These are phyloP conservation scores for Lathyrus aphaca DNA, from an alignment of 306 rosid species.

Conservation along the genomic window DNA sequence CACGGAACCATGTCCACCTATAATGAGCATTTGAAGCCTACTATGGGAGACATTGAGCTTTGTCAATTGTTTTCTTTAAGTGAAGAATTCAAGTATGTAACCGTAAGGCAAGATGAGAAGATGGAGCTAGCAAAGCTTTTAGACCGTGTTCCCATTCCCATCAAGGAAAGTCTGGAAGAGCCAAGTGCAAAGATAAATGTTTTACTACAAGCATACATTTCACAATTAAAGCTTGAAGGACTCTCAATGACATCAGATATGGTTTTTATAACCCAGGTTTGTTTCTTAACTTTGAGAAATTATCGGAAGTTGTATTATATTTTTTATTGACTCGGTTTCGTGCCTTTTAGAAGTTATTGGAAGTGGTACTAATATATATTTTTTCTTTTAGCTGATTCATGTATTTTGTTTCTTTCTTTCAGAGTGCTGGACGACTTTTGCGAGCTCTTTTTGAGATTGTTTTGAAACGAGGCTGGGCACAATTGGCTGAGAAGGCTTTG, in stretches of 20 bases:
- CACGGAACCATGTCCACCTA: constrained; percentile 93
- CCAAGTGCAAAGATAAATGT: constrained; percentile 97
- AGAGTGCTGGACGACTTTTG: constrained; percentile 96
- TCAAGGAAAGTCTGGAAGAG: constrained; percentile 97
- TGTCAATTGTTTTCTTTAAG: constrained; percentile 90
- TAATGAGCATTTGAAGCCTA: constrained; percentile 94
- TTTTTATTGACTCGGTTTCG: too few relatives aligned
- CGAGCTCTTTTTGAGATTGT: constrained; percentile 98
- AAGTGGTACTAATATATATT: neutral
- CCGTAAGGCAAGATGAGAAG: constrained; percentile 92
- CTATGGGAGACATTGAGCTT: constrained; percentile 93
- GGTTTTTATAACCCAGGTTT: constrained; percentile 97
- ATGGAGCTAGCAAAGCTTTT: constrained; percentile 88
- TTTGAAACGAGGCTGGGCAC: constrained; percentile 94
- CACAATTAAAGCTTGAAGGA: constrained; percentile 94
- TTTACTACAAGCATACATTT: constrained; percentile 87
- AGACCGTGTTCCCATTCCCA: constrained; percentile 93
- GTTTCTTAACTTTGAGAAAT: neutral
- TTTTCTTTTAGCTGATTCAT: constrained; percentile 24
- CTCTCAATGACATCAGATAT: constrained; percentile 91
- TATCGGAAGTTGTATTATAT: neutral
- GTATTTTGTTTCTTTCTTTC: constrained; percentile 23
- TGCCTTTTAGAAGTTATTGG: neutral
- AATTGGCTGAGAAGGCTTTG: constrained; percentile 88
- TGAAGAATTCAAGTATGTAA: constrained; percentile 94